Percentiles rank a stretch among this genome's conserved stretches.
These are phyloP conservation scores for Hyphopichia pseudoburtonii DNA, from an alignment of 1,139 yeast genomes.

Conservation along the genomic window DNA sequence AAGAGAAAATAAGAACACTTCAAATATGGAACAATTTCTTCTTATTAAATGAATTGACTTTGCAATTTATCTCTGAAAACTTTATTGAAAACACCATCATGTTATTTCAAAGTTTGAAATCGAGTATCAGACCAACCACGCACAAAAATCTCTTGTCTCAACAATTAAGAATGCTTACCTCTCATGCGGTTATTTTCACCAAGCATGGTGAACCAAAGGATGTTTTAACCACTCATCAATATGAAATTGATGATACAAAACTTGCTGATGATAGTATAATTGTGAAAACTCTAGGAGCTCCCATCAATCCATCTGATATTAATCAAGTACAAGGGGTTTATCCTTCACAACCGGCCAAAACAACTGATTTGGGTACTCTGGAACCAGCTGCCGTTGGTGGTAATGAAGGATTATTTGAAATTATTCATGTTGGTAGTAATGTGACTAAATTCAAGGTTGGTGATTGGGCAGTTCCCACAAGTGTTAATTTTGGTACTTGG, in stretches of 20 bases:
- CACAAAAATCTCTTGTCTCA: background rate
- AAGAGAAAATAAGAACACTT: too few relatives aligned
- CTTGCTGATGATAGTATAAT: constrained; percentile 47
- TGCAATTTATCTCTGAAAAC: too few relatives aligned
- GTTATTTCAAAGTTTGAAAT: background rate
- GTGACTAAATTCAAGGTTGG: constrained; percentile 58
- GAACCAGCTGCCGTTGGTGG: constrained; percentile 42
- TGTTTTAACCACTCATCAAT: constrained; percentile 52
- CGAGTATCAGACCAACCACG: background rate
- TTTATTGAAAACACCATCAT: background rate
- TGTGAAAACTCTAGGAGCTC: constrained; percentile 74
- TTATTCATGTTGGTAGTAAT: constrained; percentile 65
- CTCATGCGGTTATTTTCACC: constrained; percentile 59
- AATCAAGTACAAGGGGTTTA: constrained; percentile 43
- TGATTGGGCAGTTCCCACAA: constrained; percentile 91
- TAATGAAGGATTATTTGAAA: constrained; percentile 88
- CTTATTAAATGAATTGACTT: too few relatives aligned
- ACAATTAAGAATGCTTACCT: constrained; percentile 44
- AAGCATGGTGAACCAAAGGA: constrained; percentile 62
- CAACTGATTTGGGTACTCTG: constrained; percentile 29
- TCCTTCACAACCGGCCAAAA: constrained; percentile 37
- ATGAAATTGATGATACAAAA: constrained; percentile 48
- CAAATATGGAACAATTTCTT: too few relatives aligned
- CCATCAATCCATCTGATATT: constrained; percentile 57
- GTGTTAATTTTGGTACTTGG: constrained; percentile 92